phyloP scores from a whole-genome alignment of 495 filamentous ascomycete species.

The Hypomontagnella monticulosa region DNA sequence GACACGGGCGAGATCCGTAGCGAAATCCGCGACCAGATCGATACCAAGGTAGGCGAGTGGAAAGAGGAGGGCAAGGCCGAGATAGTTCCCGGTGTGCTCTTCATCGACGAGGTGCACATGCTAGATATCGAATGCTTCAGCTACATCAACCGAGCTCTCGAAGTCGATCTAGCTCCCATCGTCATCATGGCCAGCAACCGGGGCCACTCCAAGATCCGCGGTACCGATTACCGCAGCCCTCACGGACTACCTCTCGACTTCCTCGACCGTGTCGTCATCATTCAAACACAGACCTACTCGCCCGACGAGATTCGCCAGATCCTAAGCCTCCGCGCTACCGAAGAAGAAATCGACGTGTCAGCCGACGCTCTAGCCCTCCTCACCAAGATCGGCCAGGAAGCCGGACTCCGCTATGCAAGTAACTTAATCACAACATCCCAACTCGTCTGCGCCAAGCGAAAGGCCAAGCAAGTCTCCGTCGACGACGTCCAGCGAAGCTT shows the following conservation, averaged over 20 bases:
- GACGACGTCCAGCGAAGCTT: conserved; percentile 94
- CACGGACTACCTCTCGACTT: conserved; percentile 97
- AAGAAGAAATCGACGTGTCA: conserved; percentile 92
- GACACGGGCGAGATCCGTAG: conserved; percentile 98
- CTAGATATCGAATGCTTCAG: conserved; percentile 99
- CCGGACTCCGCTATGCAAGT: conserved; percentile 90
- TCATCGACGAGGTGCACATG: conserved; percentile 99
- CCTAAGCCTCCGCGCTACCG: conserved; percentile 86
- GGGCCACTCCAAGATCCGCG: conserved; percentile 89
- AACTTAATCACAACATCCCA: conserved; percentile 95
- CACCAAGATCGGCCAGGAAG: conserved; percentile 94
- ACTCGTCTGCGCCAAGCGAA: conserved; percentile 80
- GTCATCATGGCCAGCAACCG: conserved; percentile 99
- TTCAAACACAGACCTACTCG: conserved; percentile 91
- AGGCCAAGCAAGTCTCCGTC: conserved; percentile 78
- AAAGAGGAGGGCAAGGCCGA: conserved; percentile 98
- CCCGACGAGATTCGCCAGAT: conserved; percentile 90
- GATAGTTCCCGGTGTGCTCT: conserved; percentile 96
- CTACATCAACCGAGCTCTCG: conserved; percentile 96
- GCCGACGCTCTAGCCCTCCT: conserved; percentile 89
- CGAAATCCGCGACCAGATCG: conserved; percentile 98
- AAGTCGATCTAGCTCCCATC: conserved; percentile 92
- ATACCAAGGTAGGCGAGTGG: conserved; percentile 98
- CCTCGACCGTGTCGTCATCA: conserved; percentile 94
- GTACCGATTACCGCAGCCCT: conserved; percentile 89